Evolutionary conservation across 768 basidiomycete genomes (phyloP).

Genomic region (Ramaria sp.): DNA sequence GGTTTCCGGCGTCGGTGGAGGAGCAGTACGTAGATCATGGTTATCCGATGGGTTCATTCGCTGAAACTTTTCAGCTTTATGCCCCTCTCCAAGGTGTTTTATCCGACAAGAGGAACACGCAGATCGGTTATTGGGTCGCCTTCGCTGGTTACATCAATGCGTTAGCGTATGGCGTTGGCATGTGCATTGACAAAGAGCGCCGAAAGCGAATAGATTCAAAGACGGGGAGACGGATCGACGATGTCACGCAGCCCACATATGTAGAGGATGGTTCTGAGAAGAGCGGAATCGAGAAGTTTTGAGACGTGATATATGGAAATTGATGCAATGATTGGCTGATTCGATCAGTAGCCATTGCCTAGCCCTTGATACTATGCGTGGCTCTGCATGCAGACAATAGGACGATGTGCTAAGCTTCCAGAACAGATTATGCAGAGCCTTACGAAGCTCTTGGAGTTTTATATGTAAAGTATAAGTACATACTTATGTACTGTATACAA

Average conservation of each 20-base stretch:
- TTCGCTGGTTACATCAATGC: constrained; percentile 8
- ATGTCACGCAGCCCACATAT: background rate
- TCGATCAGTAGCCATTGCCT: background rate
- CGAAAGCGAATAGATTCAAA: constrained; percentile 6
- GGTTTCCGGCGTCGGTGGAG: constrained; percentile 10
- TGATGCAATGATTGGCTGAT: background rate
- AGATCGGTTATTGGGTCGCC: constrained; percentile 9
- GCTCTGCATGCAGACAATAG: too few relatives aligned
- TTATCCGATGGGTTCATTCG: background rate
- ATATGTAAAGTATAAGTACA: too few relatives aligned
- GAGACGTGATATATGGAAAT: background rate
- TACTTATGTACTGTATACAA: too few relatives aligned
- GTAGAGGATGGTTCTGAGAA: background rate
- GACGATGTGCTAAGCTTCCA: background rate
- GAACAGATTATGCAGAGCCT: too few relatives aligned
- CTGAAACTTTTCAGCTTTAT: background rate
- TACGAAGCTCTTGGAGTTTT: too few relatives aligned
- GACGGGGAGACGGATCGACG: background rate
- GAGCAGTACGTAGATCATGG: background rate
- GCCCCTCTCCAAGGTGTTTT: constrained; percentile 10
- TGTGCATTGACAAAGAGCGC: constrained; percentile 11
- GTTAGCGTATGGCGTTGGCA: constrained; percentile 6
- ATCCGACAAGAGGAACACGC: constrained; percentile 2
- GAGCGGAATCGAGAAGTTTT: background rate
- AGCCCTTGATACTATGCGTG: too few relatives aligned